Evolutionary conservation across 164 flowering plant species (phyloP), one percentile per base, ranked within the genome.

Genomic region (Nymphaea thermarum): DNA sequence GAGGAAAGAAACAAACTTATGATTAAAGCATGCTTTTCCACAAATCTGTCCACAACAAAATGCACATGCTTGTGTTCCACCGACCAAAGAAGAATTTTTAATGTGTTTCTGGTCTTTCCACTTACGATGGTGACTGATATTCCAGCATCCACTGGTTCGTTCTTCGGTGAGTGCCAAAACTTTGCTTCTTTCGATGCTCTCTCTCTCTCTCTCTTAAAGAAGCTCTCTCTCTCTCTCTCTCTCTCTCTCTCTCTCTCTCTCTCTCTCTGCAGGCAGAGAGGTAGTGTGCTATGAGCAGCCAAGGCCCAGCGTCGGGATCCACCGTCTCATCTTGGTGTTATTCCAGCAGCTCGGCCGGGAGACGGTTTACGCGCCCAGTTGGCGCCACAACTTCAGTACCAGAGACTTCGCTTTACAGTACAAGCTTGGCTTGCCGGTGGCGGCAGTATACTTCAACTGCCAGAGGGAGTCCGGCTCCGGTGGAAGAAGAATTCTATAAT

Each of bases 321-420:
- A 88, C 63, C 82, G 91, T 5, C 80, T 86, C 66, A 83, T 83
- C 4, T 80, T 82, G 36, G 85, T 82, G 63, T 45, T 88, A 76
- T 88, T 86, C 68, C 74, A 80, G 60, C 95, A 88, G 63, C 74
- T 82, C 59, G 88, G 91, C 0, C 75, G 86, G 61, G 87, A 88
- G 66, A 88, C 90, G 12, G 95, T 87, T 41, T 82, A 82, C 51
- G 87, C 88, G 1, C 91, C 94, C 0, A 82, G 84, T 8, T 88
- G 89, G 91, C 89, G 94, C n/a, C 94, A 86, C 66, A 86, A 86
- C 62, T 88, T 88, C 85, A 82, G 77, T 73, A 84, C 90, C 12
- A 69, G 77, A 62, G 86, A 86, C 57, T 88, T 88, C 42, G 90
- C 91, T 1, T 90, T 84, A 80, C 81, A 81, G 16, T 82, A 88